These are phyloP conservation scores for Tolypocladium inflatum DNA, from an alignment of 2,329 filamentous ascomycete genomes.

Conservation along the genomic window DNA sequence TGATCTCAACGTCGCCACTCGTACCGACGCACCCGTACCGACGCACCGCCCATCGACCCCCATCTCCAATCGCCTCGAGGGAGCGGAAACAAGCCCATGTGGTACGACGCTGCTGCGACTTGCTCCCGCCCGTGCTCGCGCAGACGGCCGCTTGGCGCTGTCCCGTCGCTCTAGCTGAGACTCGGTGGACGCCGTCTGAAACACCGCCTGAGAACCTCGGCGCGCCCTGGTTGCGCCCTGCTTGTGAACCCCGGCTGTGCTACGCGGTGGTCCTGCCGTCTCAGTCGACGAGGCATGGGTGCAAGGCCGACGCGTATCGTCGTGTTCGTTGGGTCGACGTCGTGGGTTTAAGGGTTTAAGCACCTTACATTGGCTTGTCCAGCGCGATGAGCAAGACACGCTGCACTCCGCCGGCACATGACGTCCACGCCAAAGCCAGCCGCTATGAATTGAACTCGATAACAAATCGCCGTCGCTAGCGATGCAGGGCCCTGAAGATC, in stretches of 20 bases:
- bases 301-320: neutral
- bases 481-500: neutral
- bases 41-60: no score
- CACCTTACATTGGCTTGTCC: no score
- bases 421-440: neutral
- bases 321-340: neutral
- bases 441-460: neutral
- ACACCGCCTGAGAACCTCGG: neutral
- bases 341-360: no score
- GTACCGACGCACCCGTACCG: no score
- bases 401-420: neutral
- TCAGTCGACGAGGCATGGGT: neutral
- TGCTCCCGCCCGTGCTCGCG: neutral
- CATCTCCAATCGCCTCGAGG: neutral
- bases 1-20: neutral
- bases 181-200: neutral
- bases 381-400: neutral
- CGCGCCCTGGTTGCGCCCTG: neutral
- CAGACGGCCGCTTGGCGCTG: neutral
- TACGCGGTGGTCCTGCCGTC: neutral
- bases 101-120: neutral
- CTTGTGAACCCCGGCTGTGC: neutral
- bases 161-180: neutral
- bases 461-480: neutral
- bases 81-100: neutral